Evolutionary conservation across 1,284 basidiomycete species (phyloP), one percentile per base, ranked within the genome.

Genomic region (Fomitopsis palustris): DNA sequence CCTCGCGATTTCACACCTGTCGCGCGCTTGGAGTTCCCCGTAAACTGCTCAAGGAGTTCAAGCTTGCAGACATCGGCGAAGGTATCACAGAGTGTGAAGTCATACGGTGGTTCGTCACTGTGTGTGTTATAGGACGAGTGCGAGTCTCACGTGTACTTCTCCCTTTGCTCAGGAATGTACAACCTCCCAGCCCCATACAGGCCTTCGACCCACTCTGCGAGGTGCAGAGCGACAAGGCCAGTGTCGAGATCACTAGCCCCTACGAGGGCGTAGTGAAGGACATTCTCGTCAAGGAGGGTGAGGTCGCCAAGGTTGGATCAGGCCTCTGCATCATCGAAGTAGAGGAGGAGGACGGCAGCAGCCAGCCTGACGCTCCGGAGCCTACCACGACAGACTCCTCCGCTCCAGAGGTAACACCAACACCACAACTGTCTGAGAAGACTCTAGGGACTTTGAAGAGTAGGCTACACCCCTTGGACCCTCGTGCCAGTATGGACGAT

Each of bases 1-100:
- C 35, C 31, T 35, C 49, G 14, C 49, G 31, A 3, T 52, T 52
- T 17, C 49, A 52, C 33, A 35, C 49, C 9, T 19, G 49, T 8
- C 25, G 19, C 33, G 19, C 23, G 19, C 33, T 37, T 5, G 17
- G 19, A 8, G 47, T 17, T n/a, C 31, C 25, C 14, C 49, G 49
- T 12, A 52, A 33, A 14, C 3, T 12, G 7, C 65, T 86, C 10
- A 84, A 87, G 61, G 81, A 79, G 12, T 97, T 96, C 81, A 92
- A 90, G 64, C 85, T 97, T n/a, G 93, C 94, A 14, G 95, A 98
- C 72, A 96, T 97, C 66, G 95, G 95, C 9, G 95, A 98, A 75
- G 95, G 89, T 10, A 92, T 91, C 63, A 93, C 91, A 35, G 93
- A 96, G 73, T 94, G 92, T 67, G 93, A 95, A 75, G 83, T 96